phyloP scores from a whole-genome alignment of 768 basidiomycete species.

The Rhizopogon roseolus region DNA sequence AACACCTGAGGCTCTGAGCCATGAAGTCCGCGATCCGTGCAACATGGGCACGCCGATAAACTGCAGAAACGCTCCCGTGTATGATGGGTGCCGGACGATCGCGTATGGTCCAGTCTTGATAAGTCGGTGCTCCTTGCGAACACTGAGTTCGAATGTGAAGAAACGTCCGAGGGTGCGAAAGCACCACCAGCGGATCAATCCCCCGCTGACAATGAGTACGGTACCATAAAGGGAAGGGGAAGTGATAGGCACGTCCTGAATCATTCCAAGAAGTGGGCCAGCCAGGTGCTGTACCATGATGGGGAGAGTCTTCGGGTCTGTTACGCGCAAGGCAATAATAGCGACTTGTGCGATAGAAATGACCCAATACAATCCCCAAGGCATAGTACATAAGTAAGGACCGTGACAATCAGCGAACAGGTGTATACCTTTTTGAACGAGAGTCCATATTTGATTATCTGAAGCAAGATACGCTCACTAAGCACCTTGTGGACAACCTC shows the following conservation, averaged over 20 bases:
- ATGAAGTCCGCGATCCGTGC: conserved; percentile 4
- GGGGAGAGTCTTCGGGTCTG: not conserved
- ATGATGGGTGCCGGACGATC: conserved; percentile 7
- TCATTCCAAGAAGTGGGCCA: not conserved
- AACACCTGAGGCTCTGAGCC: conserved; percentile 9
- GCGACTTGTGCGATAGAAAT: not conserved
- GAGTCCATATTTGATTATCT: too few relatives aligned
- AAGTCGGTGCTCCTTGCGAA: conserved; percentile 12
- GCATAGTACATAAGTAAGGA: not conserved
- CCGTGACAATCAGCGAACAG: not conserved
- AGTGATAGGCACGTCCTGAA: conserved; percentile 1
- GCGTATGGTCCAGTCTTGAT: too few relatives aligned
- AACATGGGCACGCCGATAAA: not conserved
- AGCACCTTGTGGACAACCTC: conserved; percentile 16
- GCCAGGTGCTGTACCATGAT: not conserved
- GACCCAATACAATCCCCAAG: not conserved
- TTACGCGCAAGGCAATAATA: not conserved
- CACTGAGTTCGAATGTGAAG: conserved; percentile 32
- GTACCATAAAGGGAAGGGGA: conserved; percentile 11
- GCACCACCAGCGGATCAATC: conserved; percentile 25
- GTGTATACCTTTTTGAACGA: not conserved
- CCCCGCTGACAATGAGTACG: conserved; percentile 12
- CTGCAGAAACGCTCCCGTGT: conserved; percentile 2
- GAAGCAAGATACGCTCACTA: not conserved
- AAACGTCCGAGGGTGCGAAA: conserved; percentile 29